Conservation (phyloP, 2,329 filamentous ascomycete species). For the Colletotrichum liriopes region DNA sequence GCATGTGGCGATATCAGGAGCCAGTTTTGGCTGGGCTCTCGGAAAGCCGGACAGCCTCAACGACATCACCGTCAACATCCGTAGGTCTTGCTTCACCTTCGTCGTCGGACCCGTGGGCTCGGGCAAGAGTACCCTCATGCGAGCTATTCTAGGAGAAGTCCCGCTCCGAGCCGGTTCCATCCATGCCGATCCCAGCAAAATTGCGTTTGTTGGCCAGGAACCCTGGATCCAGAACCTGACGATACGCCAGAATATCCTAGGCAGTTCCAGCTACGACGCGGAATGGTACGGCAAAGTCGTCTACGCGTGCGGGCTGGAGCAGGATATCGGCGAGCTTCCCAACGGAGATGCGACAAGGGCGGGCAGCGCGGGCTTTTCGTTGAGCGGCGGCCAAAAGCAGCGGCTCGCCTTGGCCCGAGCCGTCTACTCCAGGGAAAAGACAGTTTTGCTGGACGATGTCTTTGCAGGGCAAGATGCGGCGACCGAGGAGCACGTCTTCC, state of each 20-base stretch:
- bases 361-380: constrained; percentile 59
- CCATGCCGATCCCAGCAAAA: constrained; percentile 29
- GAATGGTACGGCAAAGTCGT: constrained; percentile 62
- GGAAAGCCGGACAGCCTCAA: too few species aligned
- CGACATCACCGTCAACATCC: too few species aligned
- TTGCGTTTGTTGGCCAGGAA: constrained; percentile 63
- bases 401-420: constrained; percentile 62
- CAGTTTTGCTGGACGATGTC: constrained; percentile 64
- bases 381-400: constrained; percentile 64
- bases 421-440: constrained; percentile 60
- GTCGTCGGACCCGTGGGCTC: too few species aligned
- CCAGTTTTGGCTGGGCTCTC: too few species aligned
- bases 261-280: constrained; percentile 58
- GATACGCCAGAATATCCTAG: constrained; percentile 62
- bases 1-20: too few species aligned
- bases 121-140: too few species aligned
- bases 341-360: constrained; percentile 62
- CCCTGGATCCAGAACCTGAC: constrained; percentile 65
- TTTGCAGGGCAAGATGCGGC: constrained; percentile 52
- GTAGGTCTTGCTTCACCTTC: too few species aligned
- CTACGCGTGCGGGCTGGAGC: constrained; percentile 60
- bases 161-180: too few species aligned
- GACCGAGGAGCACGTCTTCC: constrained; percentile 46
- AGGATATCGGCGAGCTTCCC: constrained; percentile 60
- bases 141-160: too few species aligned